Percentiles rank a stretch among this genome's conserved stretches.
Evolutionary conservation across 164 flowering plant genomes (phyloP).

Genomic region (Chimonanthus salicifolius): DNA sequence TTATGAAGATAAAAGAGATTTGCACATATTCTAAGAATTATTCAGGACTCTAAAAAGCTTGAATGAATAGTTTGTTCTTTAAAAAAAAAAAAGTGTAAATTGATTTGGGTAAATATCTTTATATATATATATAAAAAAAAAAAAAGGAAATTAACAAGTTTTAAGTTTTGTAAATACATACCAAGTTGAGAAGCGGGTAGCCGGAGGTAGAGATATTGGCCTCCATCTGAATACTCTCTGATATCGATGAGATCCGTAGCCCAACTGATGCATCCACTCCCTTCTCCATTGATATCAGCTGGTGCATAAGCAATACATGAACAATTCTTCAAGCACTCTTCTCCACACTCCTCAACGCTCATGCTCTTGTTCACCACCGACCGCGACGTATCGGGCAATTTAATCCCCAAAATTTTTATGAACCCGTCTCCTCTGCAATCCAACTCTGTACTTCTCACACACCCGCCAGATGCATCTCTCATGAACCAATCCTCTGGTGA

Average conservation of each 20-base stretch:
- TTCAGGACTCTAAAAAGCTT: background rate
- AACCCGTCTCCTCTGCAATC: slow-evolving; percentile 33
- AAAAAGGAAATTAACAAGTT: no score
- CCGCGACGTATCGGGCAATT: slow-evolving; percentile 14
- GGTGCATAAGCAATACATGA: slow-evolving; percentile 29
- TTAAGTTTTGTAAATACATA: background rate
- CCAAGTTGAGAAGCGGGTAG: slow-evolving; percentile 19
- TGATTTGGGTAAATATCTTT: no score
- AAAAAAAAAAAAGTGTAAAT: no score
- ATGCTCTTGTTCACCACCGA: slow-evolving; percentile 8
- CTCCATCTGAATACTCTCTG: background rate
- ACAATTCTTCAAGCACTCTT: slow-evolving; percentile 26
- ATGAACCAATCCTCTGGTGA: slow-evolving; percentile 19
- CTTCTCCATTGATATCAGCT: slow-evolving; percentile 1
- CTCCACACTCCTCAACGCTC: slow-evolving; percentile 17
- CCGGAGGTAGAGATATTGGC: slow-evolving; percentile 15
- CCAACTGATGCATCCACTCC: slow-evolving; percentile 11
- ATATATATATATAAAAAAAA: no score
- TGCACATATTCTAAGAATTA: background rate
- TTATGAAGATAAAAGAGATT: no score
- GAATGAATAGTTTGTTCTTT: no score
- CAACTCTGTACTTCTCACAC: slow-evolving; percentile 27
- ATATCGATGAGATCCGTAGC: slow-evolving; percentile 6
- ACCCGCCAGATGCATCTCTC: slow-evolving; percentile 31
- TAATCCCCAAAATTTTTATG: slow-evolving; percentile 7